A percentile compares a stretch with the other conserved stretches of the same genome.
Conservation (phyloP, 352 stramenopile genomes). For the Phytopythium helicoides region DNA sequence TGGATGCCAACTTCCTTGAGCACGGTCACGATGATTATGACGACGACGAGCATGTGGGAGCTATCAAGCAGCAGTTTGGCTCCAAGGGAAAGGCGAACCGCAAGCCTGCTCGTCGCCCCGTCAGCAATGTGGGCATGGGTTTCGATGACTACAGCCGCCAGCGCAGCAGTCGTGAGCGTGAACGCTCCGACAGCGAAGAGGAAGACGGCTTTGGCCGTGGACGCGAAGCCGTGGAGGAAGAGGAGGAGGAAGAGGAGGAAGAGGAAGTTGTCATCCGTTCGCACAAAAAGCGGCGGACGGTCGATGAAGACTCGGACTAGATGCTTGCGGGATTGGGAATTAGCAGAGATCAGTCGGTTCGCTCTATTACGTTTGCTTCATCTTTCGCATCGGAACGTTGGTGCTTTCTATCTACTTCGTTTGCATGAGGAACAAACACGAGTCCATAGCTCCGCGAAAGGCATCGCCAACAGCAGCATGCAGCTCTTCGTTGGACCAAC, state of each 20-base stretch:
- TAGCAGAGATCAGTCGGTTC: too few species aligned
- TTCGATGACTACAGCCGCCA: conserved; percentile 77
- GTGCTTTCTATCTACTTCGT: conserved; percentile 27
- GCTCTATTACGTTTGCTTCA: not conserved
- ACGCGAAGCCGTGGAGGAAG: conserved; percentile 41
- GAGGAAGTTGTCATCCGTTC: conserved; percentile 71
- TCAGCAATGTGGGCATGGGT: conserved; percentile 52
- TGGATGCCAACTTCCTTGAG: conserved; percentile 84
- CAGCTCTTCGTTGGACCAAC: conserved; percentile 43
- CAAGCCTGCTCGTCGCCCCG: conserved; percentile 29
- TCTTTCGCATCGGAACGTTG: too few species aligned
- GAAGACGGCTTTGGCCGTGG: conserved; percentile 22
- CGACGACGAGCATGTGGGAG: conserved; percentile 78
- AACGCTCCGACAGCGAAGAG: conserved; percentile 75
- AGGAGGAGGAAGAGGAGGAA: conserved; percentile 75
- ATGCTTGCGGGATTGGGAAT: too few species aligned
- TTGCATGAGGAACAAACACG: conserved; percentile 72
- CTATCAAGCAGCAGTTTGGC: conserved; percentile 85
- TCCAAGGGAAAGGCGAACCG: conserved; percentile 38
- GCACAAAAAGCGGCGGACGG: conserved; percentile 78
- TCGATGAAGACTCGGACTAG: conserved; percentile 82
- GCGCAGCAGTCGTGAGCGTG: conserved; percentile 35
- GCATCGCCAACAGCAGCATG: conserved; percentile 68
- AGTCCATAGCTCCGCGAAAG: conserved; percentile 66
- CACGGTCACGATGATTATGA: conserved; percentile 78